Conservation (phyloP, 345 rosid genomes). For the Eucalyptus marginata region DNA sequence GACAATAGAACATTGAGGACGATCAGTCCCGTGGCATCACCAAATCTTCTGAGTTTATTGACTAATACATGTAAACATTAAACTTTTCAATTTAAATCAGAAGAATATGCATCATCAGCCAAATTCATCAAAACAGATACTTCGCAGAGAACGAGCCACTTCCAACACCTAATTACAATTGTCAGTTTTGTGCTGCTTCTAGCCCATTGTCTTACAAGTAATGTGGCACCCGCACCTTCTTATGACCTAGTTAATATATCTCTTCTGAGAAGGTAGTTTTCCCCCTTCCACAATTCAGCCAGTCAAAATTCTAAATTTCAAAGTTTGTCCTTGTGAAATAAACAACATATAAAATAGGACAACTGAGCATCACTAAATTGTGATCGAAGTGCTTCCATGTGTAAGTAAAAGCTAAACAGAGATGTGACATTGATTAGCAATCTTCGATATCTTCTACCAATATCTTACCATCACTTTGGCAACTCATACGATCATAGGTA, state of each 20-base stretch:
- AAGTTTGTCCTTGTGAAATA: neutral
- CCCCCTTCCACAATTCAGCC: neutral
- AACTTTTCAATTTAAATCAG: neutral
- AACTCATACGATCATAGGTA: neutral
- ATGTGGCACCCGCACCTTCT: neutral
- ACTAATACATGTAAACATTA: neutral
- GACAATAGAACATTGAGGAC: neutral
- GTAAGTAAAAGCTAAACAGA: neutral
- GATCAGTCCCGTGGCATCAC: neutral
- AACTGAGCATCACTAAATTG: neutral
- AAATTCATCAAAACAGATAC: neutral
- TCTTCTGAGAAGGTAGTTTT: neutral
- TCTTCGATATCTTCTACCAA: neutral
- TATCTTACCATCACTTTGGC: neutral
- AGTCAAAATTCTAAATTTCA: neutral
- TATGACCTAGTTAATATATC: neutral
- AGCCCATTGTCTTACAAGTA: neutral
- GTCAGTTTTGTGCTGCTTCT: neutral
- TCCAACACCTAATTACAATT: neutral
- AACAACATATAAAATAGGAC: neutral
- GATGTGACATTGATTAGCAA: neutral
- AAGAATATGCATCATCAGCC: neutral
- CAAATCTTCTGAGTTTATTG: neutral
- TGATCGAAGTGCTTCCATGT: neutral
- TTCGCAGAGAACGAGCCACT: neutral